These are phyloP conservation scores for Trametes hirsuta DNA, from an alignment of 1,284 basidiomycete species.

Conservation along the genomic window DNA sequence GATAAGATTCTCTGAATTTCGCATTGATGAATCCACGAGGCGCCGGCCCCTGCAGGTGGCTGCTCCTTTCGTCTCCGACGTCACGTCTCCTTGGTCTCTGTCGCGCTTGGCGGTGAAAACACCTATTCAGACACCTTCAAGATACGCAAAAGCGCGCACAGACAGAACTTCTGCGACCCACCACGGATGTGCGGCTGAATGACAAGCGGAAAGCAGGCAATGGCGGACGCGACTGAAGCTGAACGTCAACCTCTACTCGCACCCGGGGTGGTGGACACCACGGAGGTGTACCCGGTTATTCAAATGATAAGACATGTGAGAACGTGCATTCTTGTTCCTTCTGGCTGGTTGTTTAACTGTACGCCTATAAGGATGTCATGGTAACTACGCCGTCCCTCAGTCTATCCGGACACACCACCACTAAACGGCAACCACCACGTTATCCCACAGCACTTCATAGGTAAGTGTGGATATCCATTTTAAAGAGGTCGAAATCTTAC, in stretches of 20 bases:
- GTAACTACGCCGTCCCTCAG: slow-evolving; percentile 39
- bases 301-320: slow-evolving; percentile 66
- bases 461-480: slow-evolving; percentile 37
- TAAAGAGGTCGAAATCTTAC: neutral
- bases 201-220: slow-evolving; percentile 8
- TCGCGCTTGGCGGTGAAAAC: neutral
- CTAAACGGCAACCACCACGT: neutral
- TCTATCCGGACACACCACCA: neutral
- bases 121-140: too few relatives aligned
- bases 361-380: slow-evolving; percentile 53
- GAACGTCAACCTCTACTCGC: slow-evolving; percentile 42
- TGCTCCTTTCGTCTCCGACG: neutral
- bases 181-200: slow-evolving; percentile 8
- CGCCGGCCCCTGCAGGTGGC: neutral
- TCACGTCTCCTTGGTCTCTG: neutral
- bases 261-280: slow-evolving; percentile 52
- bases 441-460: slow-evolving; percentile 59
- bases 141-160: too few relatives aligned
- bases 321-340: slow-evolving; percentile 10
- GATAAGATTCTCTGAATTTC: neutral
- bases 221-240: slow-evolving; percentile 21
- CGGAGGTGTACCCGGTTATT: slow-evolving; percentile 73
- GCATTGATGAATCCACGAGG: neutral
- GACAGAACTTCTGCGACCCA: neutral
- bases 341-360: slow-evolving; percentile 8